A percentile compares a stretch with the other conserved stretches of the same genome.
Conservation (phyloP, 2,329 filamentous ascomycete species). For the Zymoseptoria brevis region DNA sequence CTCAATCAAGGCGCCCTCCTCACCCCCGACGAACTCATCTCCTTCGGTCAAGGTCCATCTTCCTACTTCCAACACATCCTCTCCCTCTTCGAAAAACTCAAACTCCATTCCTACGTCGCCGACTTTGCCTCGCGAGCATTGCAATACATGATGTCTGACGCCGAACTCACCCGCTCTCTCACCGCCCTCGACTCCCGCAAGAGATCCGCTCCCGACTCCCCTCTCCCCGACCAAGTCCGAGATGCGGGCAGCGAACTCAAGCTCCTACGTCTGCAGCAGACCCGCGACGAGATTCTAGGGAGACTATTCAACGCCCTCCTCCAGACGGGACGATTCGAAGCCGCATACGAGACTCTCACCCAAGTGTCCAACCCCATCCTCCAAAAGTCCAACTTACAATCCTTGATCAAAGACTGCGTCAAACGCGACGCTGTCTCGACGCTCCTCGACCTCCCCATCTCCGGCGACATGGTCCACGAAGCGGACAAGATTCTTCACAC, state of each 20-base stretch:
- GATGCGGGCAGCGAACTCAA: conserved; percentile 28
- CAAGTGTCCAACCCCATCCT: conserved; percentile 65
- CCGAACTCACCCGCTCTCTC: conserved; percentile 15
- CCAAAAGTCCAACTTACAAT: conserved; percentile 58
- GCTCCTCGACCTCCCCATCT: conserved; percentile 68
- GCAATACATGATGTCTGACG: conserved; percentile 14
- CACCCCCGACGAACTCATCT: conserved; percentile 62
- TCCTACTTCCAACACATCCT: conserved; percentile 84
- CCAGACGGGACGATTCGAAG: conserved; percentile 68
- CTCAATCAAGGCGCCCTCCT: conserved; percentile 51
- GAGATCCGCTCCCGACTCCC: conserved; percentile 25
- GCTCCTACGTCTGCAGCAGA: conserved; percentile 23
- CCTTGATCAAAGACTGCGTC: conserved; percentile 47
- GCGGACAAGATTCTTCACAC: conserved; percentile 72
- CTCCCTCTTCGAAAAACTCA: conserved; percentile 68
- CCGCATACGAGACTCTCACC: conserved; percentile 71
- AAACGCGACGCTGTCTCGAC: conserved; percentile 22
- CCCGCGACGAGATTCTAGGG: conserved; percentile 65
- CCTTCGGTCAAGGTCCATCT: conserved; percentile 64
- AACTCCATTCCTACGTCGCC: conserved; percentile 69
- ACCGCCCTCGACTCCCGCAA: conserved; percentile 20
- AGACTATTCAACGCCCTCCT: conserved; percentile 78
- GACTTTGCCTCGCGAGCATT: conserved; percentile 60
- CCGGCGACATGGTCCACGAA: conserved; percentile 60
- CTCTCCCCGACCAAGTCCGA: conserved; percentile 20